phyloP scores from a whole-genome alignment of 202 grass and related monocot genomes.

The Bolboschoenoplectus hybrid region DNA sequence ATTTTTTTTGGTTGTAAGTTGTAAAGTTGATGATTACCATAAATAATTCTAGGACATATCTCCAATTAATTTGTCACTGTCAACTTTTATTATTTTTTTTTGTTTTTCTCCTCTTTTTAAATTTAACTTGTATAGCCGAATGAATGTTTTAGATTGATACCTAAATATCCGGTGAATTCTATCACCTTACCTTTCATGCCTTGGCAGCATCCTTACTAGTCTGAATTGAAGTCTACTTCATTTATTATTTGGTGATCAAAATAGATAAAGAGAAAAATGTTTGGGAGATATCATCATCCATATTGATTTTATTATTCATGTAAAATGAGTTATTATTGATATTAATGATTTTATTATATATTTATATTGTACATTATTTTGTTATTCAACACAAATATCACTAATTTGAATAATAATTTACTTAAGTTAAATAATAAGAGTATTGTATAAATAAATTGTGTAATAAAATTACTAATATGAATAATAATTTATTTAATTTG shows the following conservation, averaged over 20 bases:
- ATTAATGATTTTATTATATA: no score
- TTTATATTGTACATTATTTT: no score
- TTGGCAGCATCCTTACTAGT: not conserved
- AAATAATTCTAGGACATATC: slow-evolving; percentile 24
- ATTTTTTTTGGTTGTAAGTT: slow-evolving; percentile 40
- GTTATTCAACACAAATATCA: no score
- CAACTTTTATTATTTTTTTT: not conserved
- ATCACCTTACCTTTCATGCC: not conserved
- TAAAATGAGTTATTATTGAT: no score
- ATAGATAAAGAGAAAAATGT: not conserved
- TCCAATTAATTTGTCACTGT: not conserved
- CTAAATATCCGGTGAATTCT: not conserved
- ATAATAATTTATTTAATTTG: no score
- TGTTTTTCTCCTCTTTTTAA: not conserved
- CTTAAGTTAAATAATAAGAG: no score
- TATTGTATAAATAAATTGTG: no score
- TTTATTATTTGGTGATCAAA: not conserved
- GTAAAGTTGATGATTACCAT: slow-evolving; percentile 36
- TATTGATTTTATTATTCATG: no score
- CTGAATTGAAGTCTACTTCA: not conserved
- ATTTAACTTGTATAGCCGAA: not conserved
- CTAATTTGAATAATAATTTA: no score
- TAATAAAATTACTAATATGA: no score
- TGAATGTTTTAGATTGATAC: not conserved
- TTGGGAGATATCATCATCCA: no score